Percentiles rank a stretch among this genome's conserved stretches.
phyloP scores from a whole-genome alignment of 1,284 basidiomycete species.

The Moesziomyces parantarcticus region DNA sequence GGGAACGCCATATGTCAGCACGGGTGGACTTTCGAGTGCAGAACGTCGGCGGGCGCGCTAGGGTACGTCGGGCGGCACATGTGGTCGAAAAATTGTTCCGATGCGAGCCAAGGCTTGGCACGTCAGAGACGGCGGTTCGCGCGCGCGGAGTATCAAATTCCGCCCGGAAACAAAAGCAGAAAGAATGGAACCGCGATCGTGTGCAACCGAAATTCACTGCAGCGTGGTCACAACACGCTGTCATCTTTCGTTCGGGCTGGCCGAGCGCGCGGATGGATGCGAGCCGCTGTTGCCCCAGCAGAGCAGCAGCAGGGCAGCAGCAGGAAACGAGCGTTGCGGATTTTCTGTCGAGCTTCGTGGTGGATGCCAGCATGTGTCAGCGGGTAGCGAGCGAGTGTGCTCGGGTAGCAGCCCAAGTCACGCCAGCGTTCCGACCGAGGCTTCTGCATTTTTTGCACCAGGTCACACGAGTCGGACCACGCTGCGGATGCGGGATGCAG shows the following conservation, averaged over 20 bases:
- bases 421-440: background rate
- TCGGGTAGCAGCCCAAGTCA: no score
- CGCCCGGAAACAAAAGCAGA: background rate
- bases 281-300: no score
- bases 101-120: constrained; percentile 22
- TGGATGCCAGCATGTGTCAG: background rate
- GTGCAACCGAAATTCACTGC: background rate
- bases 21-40: no score
- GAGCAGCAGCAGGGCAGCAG: no score
- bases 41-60: no score
- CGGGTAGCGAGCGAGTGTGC: background rate
- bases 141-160: constrained; percentile 9
- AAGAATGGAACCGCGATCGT: background rate
- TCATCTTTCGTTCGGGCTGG: background rate
- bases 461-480: background rate
- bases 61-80: background rate
- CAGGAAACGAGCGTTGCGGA: no score
- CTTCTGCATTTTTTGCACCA: background rate
- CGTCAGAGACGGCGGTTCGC: constrained; percentile 21
- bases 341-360: no score
- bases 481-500: background rate
- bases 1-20: no score
- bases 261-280: no score
- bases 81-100: constrained; percentile 12
- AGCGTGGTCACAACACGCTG: background rate